Conservation (phyloP, 768 basidiomycete genomes). For the Pulveroboletus sp. region DNA sequence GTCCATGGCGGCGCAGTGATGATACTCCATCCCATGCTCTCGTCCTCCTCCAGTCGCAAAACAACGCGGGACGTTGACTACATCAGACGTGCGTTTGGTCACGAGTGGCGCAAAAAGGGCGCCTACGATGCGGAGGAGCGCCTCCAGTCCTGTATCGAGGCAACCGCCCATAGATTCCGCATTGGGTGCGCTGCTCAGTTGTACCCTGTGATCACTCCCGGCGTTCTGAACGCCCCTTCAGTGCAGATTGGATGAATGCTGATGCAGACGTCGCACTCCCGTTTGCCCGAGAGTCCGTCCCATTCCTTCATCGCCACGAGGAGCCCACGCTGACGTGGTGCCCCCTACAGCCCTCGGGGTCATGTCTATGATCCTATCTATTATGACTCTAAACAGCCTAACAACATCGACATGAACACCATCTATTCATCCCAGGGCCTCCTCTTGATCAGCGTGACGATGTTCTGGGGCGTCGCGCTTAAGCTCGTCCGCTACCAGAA, state of each 20-base stretch:
- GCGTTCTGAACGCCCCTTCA: constrained; percentile 5
- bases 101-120: constrained; percentile 47
- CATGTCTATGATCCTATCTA: constrained; percentile 57
- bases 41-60: constrained; percentile 38
- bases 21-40: constrained; percentile 53
- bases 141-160: constrained; percentile 51
- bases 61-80: constrained; percentile 67
- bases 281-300: constrained; percentile 54
- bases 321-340: constrained; percentile 5
- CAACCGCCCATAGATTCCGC: constrained; percentile 46
- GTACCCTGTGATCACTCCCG: not conserved
- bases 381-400: constrained; percentile 43
- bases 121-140: constrained; percentile 49
- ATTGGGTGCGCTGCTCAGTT: constrained; percentile 37
- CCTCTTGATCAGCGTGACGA: constrained; percentile 54
- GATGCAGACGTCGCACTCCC: constrained; percentile 70
- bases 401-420: constrained; percentile 51
- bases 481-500: constrained; percentile 66
- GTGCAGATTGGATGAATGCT: constrained; percentile 70
- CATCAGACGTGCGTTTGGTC: constrained; percentile 55
- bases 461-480: constrained; percentile 68
- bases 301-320: not conserved
- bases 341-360: constrained; percentile 17
- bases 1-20: constrained; percentile 73
- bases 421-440: constrained; percentile 56